Conservation (phyloP, 2,329 filamentous ascomycete genomes). For the Aspergillus fischeri region DNA sequence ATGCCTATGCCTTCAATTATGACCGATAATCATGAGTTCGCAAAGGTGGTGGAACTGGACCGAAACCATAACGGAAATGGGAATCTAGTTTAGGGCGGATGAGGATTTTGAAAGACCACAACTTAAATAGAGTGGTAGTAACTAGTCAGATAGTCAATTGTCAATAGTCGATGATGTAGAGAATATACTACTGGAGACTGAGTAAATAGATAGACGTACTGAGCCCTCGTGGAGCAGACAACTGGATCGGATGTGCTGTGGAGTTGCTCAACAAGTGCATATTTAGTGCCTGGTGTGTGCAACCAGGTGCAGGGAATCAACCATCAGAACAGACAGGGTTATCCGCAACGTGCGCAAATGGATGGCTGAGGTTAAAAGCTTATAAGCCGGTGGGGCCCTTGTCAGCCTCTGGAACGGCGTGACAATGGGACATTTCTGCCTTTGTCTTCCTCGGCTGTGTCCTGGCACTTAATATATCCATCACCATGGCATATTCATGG, state of each 20-base stretch:
- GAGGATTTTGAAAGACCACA: neutral
- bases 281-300: neutral
- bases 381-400: slow-evolving; percentile 5
- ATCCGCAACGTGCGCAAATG: slow-evolving; percentile 19
- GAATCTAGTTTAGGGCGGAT: neutral
- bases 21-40: neutral
- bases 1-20: neutral
- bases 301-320: too few species aligned
- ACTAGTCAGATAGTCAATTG: neutral
- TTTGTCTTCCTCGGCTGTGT: neutral
- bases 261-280: neutral
- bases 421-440: too few species aligned
- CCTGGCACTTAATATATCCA: too few species aligned
- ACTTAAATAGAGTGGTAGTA: neutral
- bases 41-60: neutral
- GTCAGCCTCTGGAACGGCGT: neutral
- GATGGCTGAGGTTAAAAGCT: slow-evolving; percentile 17
- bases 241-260: neutral
- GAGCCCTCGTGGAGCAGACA: neutral
- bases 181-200: neutral
- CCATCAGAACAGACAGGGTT: neutral
- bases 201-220: neutral
- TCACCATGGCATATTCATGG: neutral
- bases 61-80: neutral
- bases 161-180: neutral